Conservation (phyloP, 78 protist species). For the Salpingoeca rosetta region DNA sequence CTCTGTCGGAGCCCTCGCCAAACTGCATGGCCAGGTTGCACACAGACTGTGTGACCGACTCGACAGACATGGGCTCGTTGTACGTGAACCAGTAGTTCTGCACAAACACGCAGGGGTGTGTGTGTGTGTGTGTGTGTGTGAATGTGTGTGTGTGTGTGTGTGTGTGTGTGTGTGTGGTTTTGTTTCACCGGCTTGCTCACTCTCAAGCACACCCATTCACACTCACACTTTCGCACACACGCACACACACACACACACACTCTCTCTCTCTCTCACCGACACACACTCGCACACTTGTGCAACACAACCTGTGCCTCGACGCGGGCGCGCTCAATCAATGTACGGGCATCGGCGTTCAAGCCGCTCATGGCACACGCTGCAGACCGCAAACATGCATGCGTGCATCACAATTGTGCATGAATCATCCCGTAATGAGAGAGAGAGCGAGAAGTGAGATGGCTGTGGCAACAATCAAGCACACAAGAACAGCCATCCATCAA, state of each 20-base stretch:
- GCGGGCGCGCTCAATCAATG: constrained; percentile 92
- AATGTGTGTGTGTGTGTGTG: background rate
- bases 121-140: background rate
- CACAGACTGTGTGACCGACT: constrained; percentile 82
- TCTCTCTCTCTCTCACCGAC: no score
- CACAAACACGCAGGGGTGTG: no score
- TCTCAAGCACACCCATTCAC: background rate
- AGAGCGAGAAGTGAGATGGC: no score
- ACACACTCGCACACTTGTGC: background rate
- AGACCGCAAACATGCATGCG: no score
- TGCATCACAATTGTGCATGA: no score
- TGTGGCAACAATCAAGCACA: constrained; percentile 25
- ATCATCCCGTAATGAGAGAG: no score
- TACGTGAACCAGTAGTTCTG: constrained; percentile 95
- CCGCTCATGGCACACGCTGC: constrained; percentile 93
- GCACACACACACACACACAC: background rate
- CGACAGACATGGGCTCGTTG: constrained; percentile 91
- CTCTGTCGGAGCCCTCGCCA: constrained; percentile 75
- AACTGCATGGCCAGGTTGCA: constrained; percentile 87
- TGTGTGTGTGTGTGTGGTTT: no score
- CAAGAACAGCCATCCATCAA: background rate
- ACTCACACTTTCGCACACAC: background rate
- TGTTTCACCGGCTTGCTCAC: background rate
- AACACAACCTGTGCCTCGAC: constrained; percentile 75
- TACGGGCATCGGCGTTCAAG: constrained; percentile 94